Percentiles rank a stretch among this genome's conserved stretches.
Evolutionary conservation across 371 early-diverging fungal species (phyloP).

Genomic region (Zychaea mexicana): DNA sequence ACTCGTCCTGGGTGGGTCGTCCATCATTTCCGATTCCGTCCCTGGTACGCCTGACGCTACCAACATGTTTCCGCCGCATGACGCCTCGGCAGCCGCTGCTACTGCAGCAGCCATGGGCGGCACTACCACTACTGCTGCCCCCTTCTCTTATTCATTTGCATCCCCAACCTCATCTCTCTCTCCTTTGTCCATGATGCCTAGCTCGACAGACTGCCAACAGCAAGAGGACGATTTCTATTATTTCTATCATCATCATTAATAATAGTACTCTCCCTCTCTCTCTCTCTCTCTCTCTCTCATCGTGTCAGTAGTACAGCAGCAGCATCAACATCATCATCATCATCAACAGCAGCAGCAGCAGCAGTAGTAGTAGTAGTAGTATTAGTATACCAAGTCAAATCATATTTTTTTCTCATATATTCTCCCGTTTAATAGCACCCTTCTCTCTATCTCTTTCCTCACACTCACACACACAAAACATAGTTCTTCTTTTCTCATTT

Average conservation of each 20-base stretch:
- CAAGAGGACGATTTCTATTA: constrained; percentile 10
- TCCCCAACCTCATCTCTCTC: background rate
- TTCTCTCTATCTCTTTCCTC: background rate
- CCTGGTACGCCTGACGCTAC: constrained; percentile 14
- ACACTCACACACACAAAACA: too few relatives aligned
- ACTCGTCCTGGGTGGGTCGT: constrained; percentile 12
- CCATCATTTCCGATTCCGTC: constrained; percentile 18
- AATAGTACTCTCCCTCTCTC: background rate
- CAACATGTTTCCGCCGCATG: constrained; percentile 21
- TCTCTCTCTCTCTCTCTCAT: background rate
- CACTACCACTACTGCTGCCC: background rate
- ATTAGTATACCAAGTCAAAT: constrained; percentile 11
- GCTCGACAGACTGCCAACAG: background rate
- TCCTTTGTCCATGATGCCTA: constrained; percentile 7
- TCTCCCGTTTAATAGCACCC: background rate
- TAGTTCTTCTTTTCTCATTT: too few relatives aligned
- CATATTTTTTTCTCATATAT: background rate
- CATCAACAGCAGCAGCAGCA: too few relatives aligned
- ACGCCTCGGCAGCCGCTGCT: constrained; percentile 5
- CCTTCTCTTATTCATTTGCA: constrained; percentile 3
- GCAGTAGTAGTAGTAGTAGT: background rate
- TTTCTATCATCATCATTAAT: constrained; percentile 9
- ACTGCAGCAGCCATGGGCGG: background rate
- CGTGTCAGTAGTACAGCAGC: too few relatives aligned
- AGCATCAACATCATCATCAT: too few relatives aligned